Base-by-base conservation (phyloP, 495 filamentous ascomycete genomes). In the Cercophora sp. region DNA sequence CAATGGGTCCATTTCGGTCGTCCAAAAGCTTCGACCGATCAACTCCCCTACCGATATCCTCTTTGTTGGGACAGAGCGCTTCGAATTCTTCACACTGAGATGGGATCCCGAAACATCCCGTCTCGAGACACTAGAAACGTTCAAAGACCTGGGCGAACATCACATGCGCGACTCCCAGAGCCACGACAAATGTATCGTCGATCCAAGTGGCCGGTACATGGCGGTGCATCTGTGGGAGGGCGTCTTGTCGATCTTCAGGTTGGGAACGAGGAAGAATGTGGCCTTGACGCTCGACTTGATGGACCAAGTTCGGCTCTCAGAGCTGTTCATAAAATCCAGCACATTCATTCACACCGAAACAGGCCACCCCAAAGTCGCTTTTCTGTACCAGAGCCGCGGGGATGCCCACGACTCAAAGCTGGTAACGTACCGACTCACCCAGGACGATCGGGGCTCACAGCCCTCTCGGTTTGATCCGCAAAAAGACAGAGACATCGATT, bases 151-250 rank as follows among this genome's bases (percentile, higher is more conserved):
- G 6, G 77, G 85, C 6, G 90, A 96, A 64, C 88, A 85, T 56
- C 81, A 87, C 68, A 86, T 89, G 59, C 78, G 89, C 24, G 86
- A 93, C 59, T 82, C 85, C 3, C 83, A 88, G 64, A 86, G 83
- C 49, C 82, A 82, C 41, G 84, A 89, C 65, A 75, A 84, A 49
- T 91, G 88, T 61, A 70, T 88, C 36, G 82, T 96, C 4, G 93
- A 97, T 66, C 93, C 93, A 0, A 85, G 78, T 0, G 85, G 87
- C 5, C 74, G 80, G 26, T 91, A 87, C 63, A 82, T 99, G 79
- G 88, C 84, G 8, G 70, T 96, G 55, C 85, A 96, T 56, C 71
- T 96, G 4, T 96, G 89, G 70, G 89, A 96, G 67, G 93, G 93
- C 2, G 79, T 96, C 20, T 74, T 97, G 26, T 89, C 85, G 8